Evolutionary conservation across 805 yeast species (phyloP).

Genomic region (Suhomyces tanzawaensis): DNA sequence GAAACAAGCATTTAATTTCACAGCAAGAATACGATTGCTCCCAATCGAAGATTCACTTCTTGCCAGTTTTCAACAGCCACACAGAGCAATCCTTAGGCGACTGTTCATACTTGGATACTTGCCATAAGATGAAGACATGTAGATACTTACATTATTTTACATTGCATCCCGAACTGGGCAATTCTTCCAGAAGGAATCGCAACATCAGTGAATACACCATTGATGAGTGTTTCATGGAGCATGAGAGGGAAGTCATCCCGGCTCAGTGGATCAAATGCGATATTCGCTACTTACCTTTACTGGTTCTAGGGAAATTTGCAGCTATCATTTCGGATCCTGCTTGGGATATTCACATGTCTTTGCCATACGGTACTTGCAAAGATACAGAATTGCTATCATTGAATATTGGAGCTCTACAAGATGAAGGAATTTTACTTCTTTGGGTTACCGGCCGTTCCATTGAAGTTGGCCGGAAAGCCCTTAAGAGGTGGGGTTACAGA

Average conservation of each 20-base stretch:
- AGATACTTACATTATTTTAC: constrained; percentile 76
- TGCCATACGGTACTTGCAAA: constrained; percentile 74
- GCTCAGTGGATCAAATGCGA: constrained; percentile 90
- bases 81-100: constrained; percentile 80
- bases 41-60: constrained; percentile 24
- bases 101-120: constrained; percentile 91
- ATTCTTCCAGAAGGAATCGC: background rate
- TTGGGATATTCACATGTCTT: constrained; percentile 93
- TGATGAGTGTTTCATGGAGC: constrained; percentile 45
- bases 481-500: constrained; percentile 78
- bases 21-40: constrained; percentile 22
- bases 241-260: constrained; percentile 40
- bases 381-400: constrained; percentile 70
- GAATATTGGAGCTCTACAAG: constrained; percentile 68
- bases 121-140: constrained; percentile 81
- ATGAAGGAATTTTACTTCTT: constrained; percentile 76
- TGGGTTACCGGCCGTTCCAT: constrained; percentile 97
- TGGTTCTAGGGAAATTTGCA: constrained; percentile 71
- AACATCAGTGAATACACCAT: constrained; percentile 42
- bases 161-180: constrained; percentile 44
- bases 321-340: constrained; percentile 92
- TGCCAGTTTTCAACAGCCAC: constrained; percentile 36
- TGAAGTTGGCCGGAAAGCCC: constrained; percentile 78
- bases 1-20: constrained; percentile 11
- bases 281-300: constrained; percentile 69